Percentiles rank a stretch among this genome's conserved stretches.
Conservation (phyloP, 306 rosid species). For the Alnus rubra region DNA sequence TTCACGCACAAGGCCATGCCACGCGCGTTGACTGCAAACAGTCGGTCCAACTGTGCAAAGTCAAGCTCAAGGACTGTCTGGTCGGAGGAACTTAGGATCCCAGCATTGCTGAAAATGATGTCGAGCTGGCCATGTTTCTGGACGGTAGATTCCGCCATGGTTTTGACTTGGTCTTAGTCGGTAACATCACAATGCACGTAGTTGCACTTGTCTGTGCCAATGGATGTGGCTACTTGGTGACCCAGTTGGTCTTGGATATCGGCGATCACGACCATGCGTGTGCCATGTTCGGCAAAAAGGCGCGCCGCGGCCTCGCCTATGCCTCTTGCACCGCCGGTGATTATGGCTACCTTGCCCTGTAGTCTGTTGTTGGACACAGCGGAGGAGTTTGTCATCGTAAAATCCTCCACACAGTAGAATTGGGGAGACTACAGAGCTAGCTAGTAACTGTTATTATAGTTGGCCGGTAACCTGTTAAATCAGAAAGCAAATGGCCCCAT, state of each 20-base stretch:
- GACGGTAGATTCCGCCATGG: constrained; percentile 36
- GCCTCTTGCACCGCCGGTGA: constrained; percentile 67
- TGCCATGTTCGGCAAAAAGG: constrained; percentile 41
- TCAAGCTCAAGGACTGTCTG: constrained; percentile 45
- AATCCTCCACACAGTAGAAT: background rate
- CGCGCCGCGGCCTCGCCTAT: constrained; percentile 59
- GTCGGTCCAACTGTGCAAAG: constrained; percentile 25
- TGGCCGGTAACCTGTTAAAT: too few species aligned
- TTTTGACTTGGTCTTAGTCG: constrained; percentile 47
- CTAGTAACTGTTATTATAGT: too few species aligned
- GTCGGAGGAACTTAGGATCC: constrained; percentile 12
- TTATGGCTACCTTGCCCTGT: constrained; percentile 47
- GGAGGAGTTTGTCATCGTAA: constrained; percentile 17
- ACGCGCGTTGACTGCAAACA: constrained; percentile 25
- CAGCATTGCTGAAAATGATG: constrained; percentile 66
- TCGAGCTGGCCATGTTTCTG: constrained; percentile 38
- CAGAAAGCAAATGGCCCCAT: too few species aligned
- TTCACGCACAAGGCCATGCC: constrained; percentile 52
- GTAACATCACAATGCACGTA: constrained; percentile 32
- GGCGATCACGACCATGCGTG: constrained; percentile 44
- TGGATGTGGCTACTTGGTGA: constrained; percentile 38
- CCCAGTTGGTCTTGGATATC: constrained; percentile 43
- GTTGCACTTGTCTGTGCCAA: constrained; percentile 36
- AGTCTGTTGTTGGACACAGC: constrained; percentile 5
- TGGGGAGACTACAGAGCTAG: background rate